Base-by-base conservation (phyloP, 192 early-diverging fungal species). In the Pilaira anomala region DNA sequence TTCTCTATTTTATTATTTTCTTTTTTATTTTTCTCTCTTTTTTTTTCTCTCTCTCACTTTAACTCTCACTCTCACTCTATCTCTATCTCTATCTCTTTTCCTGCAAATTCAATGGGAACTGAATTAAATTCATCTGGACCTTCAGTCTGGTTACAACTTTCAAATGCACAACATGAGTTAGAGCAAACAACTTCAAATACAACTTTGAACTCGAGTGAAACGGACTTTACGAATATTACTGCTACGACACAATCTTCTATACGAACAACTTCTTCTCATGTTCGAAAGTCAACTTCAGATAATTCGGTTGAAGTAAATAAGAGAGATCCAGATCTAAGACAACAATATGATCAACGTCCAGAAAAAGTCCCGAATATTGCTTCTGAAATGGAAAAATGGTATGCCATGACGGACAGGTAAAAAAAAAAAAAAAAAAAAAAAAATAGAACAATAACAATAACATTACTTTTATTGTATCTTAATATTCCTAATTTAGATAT, bases 321-420 rank as follows among this genome's bases (percentile, higher is more conserved):
- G 18, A 55, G 53, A 55, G 53, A 55, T n/a, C 19, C 30, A 7
- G 56, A 19, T 14, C 40, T 58, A 24, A 40, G 56, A 24, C 36
- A 42, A 21, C 56, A 41, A 26, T 58, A 58, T 25, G 56, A 58
- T 4, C 56, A 58, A 16, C 39, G 40, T 22, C 56, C 56, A 24
- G 56, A 58, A 42, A 58, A 56, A 30, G 48, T 71, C 11, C 69
- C 68, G 48, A 55, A 71, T 30, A 29, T 71, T 18, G 56, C 53
- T 6, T 56, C 41, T 22, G 74, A 76, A 53, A 70, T 76, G 69
- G 74, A 76, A 44, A 63, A 67, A 19, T 76, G 74, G 74, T 71
- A 64, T 55, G 46, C 68, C 3, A 65, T 67, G 60, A 64, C 65
- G 11, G 69, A 76, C 45, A 66, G 74, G 74, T 76, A 50, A 16